Evolutionary conservation across 257 asterid genomes (phyloP).

Genomic region (Haberlea rhodopensis): DNA sequence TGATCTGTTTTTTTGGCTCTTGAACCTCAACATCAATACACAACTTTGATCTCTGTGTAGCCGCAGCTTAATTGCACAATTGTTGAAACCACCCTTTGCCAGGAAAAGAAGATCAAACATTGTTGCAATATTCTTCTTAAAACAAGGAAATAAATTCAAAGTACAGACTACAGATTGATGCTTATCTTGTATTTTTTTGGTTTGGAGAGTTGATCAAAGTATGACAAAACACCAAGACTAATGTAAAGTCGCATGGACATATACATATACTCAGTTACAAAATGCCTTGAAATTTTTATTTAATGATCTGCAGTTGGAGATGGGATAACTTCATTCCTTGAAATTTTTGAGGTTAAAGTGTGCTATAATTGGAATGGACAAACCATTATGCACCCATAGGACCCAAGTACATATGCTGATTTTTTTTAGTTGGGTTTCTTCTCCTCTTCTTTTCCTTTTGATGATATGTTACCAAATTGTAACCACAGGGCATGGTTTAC

Average conservation of each 20-base stretch:
- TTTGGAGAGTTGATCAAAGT: background rate
- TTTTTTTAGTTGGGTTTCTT: background rate
- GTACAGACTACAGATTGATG: background rate
- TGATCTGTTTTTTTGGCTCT: background rate
- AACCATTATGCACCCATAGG: background rate
- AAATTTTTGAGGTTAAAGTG: background rate
- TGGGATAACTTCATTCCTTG: background rate
- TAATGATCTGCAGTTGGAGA: background rate
- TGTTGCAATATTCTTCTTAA: background rate
- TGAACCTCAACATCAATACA: background rate
- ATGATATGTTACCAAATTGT: background rate
- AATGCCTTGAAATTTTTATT: background rate
- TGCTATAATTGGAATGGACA: background rate
- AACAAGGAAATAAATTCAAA: too few relatives aligned
- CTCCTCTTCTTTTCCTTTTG: constrained; percentile 8
- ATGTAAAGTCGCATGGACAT: background rate
- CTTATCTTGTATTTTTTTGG: background rate
- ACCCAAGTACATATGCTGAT: background rate
- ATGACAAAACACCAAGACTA: background rate
- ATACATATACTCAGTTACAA: background rate
- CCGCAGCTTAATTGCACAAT: too few relatives aligned
- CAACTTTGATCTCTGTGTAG: background rate
- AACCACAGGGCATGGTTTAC: background rate
- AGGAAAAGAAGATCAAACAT: background rate
- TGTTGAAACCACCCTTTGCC: background rate